Conservation (phyloP, 2,329 filamentous ascomycete species). For the Rasamsonia emersonii region DNA sequence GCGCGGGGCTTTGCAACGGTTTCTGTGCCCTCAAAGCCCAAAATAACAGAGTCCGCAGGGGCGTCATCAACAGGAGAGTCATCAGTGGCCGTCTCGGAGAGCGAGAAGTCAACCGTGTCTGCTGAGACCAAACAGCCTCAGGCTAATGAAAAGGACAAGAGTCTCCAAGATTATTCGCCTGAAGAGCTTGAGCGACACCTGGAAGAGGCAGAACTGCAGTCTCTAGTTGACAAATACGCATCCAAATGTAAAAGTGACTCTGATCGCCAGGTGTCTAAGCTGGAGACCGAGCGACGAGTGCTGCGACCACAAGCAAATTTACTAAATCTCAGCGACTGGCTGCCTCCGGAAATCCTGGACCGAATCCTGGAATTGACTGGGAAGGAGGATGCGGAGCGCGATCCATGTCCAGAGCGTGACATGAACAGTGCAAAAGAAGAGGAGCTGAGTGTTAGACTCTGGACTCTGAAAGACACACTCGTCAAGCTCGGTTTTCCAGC, state of each 20-base stretch:
- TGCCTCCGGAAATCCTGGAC: constrained; percentile 69
- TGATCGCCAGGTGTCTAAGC: constrained; percentile 62
- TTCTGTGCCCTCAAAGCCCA: constrained; percentile 76
- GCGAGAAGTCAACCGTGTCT: constrained; percentile 11
- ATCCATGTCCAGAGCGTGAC: constrained; percentile 19
- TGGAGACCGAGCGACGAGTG: constrained; percentile 78
- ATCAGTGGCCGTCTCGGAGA: constrained; percentile 21
- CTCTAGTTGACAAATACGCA: constrained; percentile 75
- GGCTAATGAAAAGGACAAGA: constrained; percentile 15
- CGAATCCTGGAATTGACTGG: constrained; percentile 60
- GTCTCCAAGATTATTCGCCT: constrained; percentile 55
- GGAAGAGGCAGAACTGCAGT: constrained; percentile 81
- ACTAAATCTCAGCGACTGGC: constrained; percentile 67
- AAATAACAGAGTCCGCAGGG: constrained; percentile 36
- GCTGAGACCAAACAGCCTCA: constrained; percentile 11
- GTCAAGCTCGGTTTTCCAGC: constrained; percentile 59
- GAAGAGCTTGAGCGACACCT: constrained; percentile 87
- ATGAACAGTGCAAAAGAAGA: constrained; percentile 50
- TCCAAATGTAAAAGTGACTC: constrained; percentile 72
- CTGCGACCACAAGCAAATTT: constrained; percentile 69
- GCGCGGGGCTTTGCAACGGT: constrained; percentile 90
- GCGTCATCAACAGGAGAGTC: constrained; percentile 19
- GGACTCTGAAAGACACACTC: constrained; percentile 73
- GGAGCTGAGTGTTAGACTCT: constrained; percentile 68
- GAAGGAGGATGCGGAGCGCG: constrained; percentile 32